Percentiles rank a stretch among this genome's conserved stretches.
Evolutionary conservation across 116 monocot species (phyloP).

Genomic region (Papilionanthe hybrid): DNA sequence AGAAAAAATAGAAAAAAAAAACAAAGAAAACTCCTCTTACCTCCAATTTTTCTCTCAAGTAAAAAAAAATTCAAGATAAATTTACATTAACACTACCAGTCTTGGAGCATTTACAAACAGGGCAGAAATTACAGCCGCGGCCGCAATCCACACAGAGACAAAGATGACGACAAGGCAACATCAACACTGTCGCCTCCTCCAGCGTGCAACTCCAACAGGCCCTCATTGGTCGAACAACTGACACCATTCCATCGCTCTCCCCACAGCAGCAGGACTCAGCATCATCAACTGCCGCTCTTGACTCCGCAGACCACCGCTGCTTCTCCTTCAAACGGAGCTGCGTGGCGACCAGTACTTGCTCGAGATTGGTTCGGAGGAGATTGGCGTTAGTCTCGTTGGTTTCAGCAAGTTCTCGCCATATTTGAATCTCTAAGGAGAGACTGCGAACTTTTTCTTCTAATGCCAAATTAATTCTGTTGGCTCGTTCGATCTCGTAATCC

Average conservation of each 20-base stretch:
- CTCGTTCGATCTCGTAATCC: slow-evolving; percentile 49
- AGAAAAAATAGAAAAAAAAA: no score
- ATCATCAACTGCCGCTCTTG: slow-evolving; percentile 9
- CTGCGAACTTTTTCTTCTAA: slow-evolving; percentile 38
- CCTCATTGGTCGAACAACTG: neutral
- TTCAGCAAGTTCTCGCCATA: slow-evolving; percentile 52
- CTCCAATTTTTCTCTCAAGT: neutral
- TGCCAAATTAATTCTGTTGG: slow-evolving; percentile 26
- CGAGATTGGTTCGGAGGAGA: slow-evolving; percentile 40
- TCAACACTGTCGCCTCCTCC: slow-evolving; percentile 30
- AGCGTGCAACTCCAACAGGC: slow-evolving; percentile 20
- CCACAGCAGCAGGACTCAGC: slow-evolving; percentile 25
- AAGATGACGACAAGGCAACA: slow-evolving; percentile 65
- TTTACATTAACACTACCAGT: slow-evolving; percentile 38
- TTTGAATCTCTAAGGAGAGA: slow-evolving; percentile 36
- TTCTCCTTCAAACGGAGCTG: slow-evolving; percentile 2
- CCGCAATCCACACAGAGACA: slow-evolving; percentile 52
- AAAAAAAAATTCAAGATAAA: slow-evolving; percentile 15
- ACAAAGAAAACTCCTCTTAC: neutral
- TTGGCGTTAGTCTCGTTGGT: slow-evolving; percentile 38
- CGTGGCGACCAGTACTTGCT: slow-evolving; percentile 22
- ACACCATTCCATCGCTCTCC: slow-evolving; percentile 9
- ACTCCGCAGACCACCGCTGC: neutral
- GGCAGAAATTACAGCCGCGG: slow-evolving; percentile 25
- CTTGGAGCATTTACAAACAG: slow-evolving; percentile 31